Evolutionary conservation across 305 asterid species (phyloP), one percentile per base, ranked within the genome.

Genomic region (Withania somnifera): DNA sequence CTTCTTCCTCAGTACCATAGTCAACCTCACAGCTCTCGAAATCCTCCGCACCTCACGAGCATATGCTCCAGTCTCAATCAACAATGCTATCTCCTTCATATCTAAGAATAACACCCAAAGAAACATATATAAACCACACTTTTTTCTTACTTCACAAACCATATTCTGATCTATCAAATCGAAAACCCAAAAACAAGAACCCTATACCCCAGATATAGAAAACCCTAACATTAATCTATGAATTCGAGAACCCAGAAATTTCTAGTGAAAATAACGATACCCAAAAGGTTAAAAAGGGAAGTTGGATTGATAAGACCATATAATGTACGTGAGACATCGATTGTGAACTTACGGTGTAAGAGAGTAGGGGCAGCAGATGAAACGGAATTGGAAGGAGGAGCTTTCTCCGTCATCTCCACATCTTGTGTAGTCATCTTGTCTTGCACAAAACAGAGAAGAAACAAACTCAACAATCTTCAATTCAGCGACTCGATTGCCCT

Each of bases 401-500:
- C 87, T 88, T 94, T 93, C 88, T 93, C 97, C 85, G 92, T 88
- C 97, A 94, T 94, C 91, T 95, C 97, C 80, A 92, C 88, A 82
- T 94, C 99, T 88, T 89, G 94, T n/a, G n/a, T n/a, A 82, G 95
- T 93, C 98, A 93, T 84, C 56, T 90, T n/a, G n/a, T n/a, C n/a
- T n/a, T n/a, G n/a, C 82, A 71, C 61, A 83, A 7, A 36, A 36
- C 3, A 51, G 82, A 30, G 34, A 84, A 73, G 2, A 19, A 8
- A 9, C 11, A 30, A 24, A 15, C 22, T 14, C 40, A 71, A 9
- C 28, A 26, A 24, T 15, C 42, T 73, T 17, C 4, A 66, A 34
- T 34, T 66, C 17, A n/a, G 76, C 28, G 42, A 73, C 38, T 45
- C 57, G 78, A 71, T n/a, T 71, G 79, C 79, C 26, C 28, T 75